Conservation (phyloP, 1,139 yeast species). For the Saccharomyces hybrid region DNA sequence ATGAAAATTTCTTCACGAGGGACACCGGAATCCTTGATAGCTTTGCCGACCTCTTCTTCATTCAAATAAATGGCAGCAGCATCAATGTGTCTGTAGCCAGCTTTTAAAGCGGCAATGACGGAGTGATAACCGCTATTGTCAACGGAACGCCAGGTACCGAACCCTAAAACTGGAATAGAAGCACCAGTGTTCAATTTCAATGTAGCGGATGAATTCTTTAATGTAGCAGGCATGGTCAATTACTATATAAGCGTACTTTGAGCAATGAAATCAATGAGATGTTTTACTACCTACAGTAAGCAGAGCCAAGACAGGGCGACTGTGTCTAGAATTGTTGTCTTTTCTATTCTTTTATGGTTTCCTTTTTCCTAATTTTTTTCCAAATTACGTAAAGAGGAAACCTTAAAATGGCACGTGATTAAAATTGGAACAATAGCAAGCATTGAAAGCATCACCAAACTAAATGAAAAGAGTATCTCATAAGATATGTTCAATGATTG, state of each 20-base stretch:
- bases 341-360: not conserved
- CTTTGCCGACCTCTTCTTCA: slow-evolving; percentile 61
- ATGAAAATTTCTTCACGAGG: slow-evolving; percentile 65
- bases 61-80: slow-evolving; percentile 64
- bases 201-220: slow-evolving; percentile 27
- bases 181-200: slow-evolving; percentile 54
- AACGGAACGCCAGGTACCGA: slow-evolving; percentile 73
- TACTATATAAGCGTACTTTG: not conserved
- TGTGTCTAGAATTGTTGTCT: no score
- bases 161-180: slow-evolving; percentile 58
- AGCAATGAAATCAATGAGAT: no score
- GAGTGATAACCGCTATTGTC: slow-evolving; percentile 53
- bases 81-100: slow-evolving; percentile 75
- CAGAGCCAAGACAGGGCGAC: not conserved
- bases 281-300: not conserved
- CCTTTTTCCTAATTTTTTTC: not conserved
- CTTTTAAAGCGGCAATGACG: slow-evolving; percentile 52
- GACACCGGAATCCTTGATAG: slow-evolving; percentile 57
- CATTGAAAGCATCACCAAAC: no score
- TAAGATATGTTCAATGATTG: not conserved
- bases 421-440: not conserved
- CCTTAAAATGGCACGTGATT: not conserved
- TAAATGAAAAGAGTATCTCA: no score
- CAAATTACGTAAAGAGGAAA: not conserved
- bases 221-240: slow-evolving; percentile 9